phyloP scores from a whole-genome alignment of 2,329 filamentous ascomycete species.

The Pseudogymnoascus verrucosus region DNA sequence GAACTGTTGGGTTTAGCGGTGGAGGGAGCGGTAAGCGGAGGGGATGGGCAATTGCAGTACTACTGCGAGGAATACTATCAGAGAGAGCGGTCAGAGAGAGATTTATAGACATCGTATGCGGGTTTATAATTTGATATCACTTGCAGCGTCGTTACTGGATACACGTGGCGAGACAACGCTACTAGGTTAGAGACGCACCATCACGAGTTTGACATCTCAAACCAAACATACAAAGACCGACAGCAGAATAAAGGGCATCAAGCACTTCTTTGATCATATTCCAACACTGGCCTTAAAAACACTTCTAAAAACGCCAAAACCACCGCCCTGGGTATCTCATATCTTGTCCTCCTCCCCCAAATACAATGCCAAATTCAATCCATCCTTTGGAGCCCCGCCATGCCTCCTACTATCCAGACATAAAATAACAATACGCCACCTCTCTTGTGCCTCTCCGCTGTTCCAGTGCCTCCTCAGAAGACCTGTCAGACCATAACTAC shows the following conservation, averaged over 20 bases:
- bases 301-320: background rate
- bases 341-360: background rate
- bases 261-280: background rate
- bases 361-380: background rate
- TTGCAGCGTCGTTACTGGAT: background rate
- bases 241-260: background rate
- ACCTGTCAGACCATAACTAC: background rate
- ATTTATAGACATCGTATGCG: background rate
- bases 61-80: background rate
- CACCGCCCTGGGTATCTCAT: background rate
- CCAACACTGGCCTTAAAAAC: background rate
- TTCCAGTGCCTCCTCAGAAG: background rate
- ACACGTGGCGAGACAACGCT: constrained; percentile 2
- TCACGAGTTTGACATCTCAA: background rate
- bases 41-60: no score
- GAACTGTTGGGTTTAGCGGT: background rate
- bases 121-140: background rate
- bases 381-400: background rate
- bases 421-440: background rate
- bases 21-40: background rate
- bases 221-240: background rate
- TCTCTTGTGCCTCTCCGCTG: no score
- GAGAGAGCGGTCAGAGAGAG: background rate
- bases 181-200: background rate
- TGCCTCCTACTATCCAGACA: background rate